Percentiles rank a stretch among this genome's conserved stretches.
Evolutionary conservation across 2,329 filamentous ascomycete genomes (phyloP).

Genomic region (Aspergillus novoparasiticus): DNA sequence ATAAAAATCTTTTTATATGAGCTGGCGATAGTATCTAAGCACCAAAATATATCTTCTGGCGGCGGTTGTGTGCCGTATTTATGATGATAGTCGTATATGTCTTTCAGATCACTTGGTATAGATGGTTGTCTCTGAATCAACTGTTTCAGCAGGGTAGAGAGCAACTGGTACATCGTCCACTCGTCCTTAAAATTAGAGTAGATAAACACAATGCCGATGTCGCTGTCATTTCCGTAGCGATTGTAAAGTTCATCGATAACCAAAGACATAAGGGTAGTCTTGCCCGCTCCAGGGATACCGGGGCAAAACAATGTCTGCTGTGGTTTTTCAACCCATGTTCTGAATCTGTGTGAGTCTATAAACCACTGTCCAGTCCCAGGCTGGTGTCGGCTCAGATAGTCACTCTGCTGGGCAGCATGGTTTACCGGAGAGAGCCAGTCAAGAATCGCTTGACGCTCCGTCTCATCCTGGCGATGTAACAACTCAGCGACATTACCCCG

Average conservation of each 20-base stretch:
- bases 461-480: not conserved
- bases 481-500: not conserved
- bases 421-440: not conserved
- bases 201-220: not conserved
- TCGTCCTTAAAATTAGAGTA: not conserved
- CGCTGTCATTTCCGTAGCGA: not conserved
- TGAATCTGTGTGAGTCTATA: not conserved
- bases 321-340: not conserved
- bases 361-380: not conserved
- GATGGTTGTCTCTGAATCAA: not conserved
- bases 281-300: conserved; percentile 22
- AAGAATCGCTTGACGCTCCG: not conserved
- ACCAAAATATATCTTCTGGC: not conserved
- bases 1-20: not conserved
- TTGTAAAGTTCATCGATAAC: conserved; percentile 7
- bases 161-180: not conserved
- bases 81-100: not conserved
- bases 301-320: conserved; percentile 16
- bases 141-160: not conserved
- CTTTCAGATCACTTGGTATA: not conserved
- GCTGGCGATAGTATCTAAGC: not conserved
- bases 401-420: not conserved
- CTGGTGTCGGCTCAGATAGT: not conserved
- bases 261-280: conserved; percentile 19
- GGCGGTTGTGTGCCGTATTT: not conserved